These are phyloP conservation scores for Tetrapyrgos nigripes DNA, from an alignment of 1,284 basidiomycete species.

Conservation along the genomic window DNA sequence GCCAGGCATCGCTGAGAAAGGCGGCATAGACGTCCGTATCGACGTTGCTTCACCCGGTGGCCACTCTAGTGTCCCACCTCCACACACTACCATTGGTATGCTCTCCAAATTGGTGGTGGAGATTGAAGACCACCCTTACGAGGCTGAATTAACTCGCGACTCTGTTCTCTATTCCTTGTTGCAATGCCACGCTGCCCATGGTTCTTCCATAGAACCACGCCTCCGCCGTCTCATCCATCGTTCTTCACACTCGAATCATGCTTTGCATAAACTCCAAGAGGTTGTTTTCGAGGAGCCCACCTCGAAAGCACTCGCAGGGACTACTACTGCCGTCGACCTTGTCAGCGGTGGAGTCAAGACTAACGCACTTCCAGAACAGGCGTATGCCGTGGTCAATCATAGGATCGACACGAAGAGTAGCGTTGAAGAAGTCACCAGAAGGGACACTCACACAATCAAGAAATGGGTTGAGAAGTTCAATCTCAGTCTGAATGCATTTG, in stretches of 20 bases:
- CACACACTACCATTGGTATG: slow-evolving; percentile 69
- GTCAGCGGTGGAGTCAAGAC: slow-evolving; percentile 71
- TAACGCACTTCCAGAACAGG: slow-evolving; percentile 30
- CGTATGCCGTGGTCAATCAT: slow-evolving; percentile 30
- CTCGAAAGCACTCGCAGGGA: slow-evolving; percentile 55
- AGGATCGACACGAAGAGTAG: slow-evolving; percentile 33
- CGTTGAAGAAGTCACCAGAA: slow-evolving; percentile 47
- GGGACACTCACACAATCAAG: slow-evolving; percentile 48
- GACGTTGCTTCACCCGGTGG: slow-evolving; percentile 66
- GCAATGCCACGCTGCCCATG: slow-evolving; percentile 55
- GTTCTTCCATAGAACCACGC: slow-evolving; percentile 46
- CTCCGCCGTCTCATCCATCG: slow-evolving; percentile 47
- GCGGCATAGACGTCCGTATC: slow-evolving; percentile 63
- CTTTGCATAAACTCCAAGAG: slow-evolving; percentile 47
- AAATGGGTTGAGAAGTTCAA: slow-evolving; percentile 53
- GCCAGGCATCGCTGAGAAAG: slow-evolving; percentile 76
- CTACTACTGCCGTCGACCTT: slow-evolving; percentile 72
- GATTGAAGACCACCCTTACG: slow-evolving; percentile 59
- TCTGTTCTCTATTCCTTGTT: slow-evolving; percentile 49
- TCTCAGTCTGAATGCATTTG: slow-evolving; percentile 62
- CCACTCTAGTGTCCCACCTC: slow-evolving; percentile 72
- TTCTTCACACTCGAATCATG: slow-evolving; percentile 43
- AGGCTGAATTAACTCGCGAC: slow-evolving; percentile 44
- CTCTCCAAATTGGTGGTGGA: slow-evolving; percentile 59
- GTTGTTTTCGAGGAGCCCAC: slow-evolving; percentile 42